phyloP scores from a whole-genome alignment of 352 stramenopile species.

The Phytophthora vignae region DNA sequence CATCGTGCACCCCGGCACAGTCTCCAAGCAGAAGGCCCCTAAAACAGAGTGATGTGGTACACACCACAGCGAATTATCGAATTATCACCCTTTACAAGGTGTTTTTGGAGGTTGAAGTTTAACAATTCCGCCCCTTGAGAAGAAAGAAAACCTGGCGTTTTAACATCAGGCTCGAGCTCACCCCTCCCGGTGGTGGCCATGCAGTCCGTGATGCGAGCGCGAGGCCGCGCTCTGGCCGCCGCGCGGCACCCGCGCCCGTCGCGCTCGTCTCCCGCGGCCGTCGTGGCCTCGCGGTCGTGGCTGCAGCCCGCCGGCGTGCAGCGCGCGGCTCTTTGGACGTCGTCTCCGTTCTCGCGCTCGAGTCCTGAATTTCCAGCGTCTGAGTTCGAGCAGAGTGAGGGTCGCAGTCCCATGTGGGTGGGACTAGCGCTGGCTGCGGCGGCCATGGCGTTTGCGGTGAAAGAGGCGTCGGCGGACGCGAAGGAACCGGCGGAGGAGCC shows the following conservation, averaged over 20 bases:
- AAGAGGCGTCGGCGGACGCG: constrained; percentile 22
- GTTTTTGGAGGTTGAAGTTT: constrained; percentile 38
- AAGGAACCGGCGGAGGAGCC: constrained; percentile 28
- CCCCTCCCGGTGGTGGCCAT: constrained; percentile 32
- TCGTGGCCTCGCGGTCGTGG: constrained; percentile 22
- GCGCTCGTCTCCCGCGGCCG: constrained; percentile 11
- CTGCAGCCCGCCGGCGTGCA: constrained; percentile 9
- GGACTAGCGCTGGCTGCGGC: constrained; percentile 27
- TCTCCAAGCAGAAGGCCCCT: not conserved
- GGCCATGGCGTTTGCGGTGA: constrained; percentile 21
- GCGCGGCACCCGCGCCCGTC: constrained; percentile 20
- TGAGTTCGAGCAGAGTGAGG: constrained; percentile 26
- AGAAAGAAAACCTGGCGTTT: constrained; percentile 8
- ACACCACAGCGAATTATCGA: not conserved
- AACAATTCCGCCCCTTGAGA: constrained; percentile 3
- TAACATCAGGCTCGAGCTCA: not conserved
- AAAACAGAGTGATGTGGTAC: not conserved
- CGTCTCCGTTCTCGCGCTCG: constrained; percentile 12
- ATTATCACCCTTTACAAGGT: not conserved
- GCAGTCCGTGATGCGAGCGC: constrained; percentile 37
- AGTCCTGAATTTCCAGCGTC: constrained; percentile 13
- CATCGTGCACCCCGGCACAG: constrained; percentile 6
- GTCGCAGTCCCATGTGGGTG: constrained; percentile 19
- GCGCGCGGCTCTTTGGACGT: constrained; percentile 16
- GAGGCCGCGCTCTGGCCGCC: constrained; percentile 36